phyloP scores from a whole-genome alignment of 148 eudicot genomes.

The Vaccinium darrowii region DNA sequence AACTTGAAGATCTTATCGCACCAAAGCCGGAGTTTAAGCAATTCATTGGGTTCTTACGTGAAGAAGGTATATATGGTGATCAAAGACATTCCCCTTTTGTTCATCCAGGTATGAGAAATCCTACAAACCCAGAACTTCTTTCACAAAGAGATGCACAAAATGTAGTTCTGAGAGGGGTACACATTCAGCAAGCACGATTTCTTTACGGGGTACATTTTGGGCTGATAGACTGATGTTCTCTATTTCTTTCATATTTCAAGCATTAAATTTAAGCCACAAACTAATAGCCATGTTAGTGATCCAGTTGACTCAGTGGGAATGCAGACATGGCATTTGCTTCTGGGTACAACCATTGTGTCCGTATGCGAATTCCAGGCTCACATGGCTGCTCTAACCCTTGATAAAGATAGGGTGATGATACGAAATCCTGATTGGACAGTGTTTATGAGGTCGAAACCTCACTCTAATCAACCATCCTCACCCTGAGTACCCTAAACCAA shows the following conservation, averaged over 20 bases:
- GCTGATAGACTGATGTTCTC: not conserved
- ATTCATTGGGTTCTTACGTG: constrained; percentile 16
- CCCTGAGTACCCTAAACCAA: constrained; percentile 13
- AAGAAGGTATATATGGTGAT: constrained; percentile 15
- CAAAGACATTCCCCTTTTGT: constrained; percentile 24
- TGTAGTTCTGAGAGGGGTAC: not conserved
- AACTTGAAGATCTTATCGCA: constrained; percentile 16
- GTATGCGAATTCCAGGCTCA: constrained; percentile 23
- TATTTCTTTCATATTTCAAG: not conserved
- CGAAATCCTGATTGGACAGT: constrained; percentile 3
- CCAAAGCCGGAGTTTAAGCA: constrained; percentile 27
- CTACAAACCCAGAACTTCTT: not conserved
- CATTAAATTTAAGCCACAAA: not conserved
- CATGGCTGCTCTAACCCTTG: constrained; percentile 22
- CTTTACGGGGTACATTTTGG: too few species aligned
- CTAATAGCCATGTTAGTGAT: not conserved
- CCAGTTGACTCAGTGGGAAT: constrained; percentile 20
- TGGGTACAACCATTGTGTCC: constrained; percentile 25
- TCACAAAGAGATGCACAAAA: too few species aligned
- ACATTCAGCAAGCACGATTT: too few species aligned
- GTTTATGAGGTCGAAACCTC: constrained; percentile 9
- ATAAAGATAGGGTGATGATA: not conserved
- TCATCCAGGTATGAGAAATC: constrained; percentile 17
- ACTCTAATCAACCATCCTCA: constrained; percentile 7
- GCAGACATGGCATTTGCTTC: constrained; percentile 23